A percentile compares a stretch with the other conserved stretches of the same genome.
Evolutionary conservation across 768 basidiomycete species (phyloP).

Genomic region (Amanita rubescens): DNA sequence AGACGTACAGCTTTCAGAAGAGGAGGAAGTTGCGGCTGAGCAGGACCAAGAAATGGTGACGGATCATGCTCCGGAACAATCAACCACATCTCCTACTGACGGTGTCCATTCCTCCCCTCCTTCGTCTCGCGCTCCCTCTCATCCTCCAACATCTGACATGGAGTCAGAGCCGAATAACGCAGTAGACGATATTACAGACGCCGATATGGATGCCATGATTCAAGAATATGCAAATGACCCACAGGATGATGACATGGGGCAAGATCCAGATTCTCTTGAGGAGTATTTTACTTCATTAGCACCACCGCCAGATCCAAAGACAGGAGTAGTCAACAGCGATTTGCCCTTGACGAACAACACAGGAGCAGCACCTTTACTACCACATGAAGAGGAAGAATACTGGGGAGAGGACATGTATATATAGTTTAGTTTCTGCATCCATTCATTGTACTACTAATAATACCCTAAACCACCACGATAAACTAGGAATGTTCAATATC

Average conservation of each 20-base stretch:
- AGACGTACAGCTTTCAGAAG: conserved; percentile 16
- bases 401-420: conserved; percentile 9
- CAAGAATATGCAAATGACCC: conserved; percentile 1
- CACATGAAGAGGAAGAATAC: conserved; percentile 1
- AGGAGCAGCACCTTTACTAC: not conserved
- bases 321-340: too few species aligned
- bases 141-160: conserved; percentile 33
- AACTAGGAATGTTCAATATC: conserved; percentile 12
- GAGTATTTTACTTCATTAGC: not conserved
- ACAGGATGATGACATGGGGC: not conserved
- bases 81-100: conserved; percentile 15
- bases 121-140: conserved; percentile 24
- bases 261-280: conserved; percentile 2
- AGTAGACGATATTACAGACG: conserved; percentile 25
- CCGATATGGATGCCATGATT: conserved; percentile 33
- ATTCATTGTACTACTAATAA: not conserved
- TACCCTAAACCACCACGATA: not conserved
- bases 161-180: conserved; percentile 18
- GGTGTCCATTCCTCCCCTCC: conserved; percentile 26
- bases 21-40: conserved; percentile 11
- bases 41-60: conserved; percentile 13
- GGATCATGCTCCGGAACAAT: conserved; percentile 5
- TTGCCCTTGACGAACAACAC: not conserved
- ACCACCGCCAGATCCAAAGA: not conserved
- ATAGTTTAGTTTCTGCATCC: not conserved